Evolutionary conservation across 2,329 filamentous ascomycete species (phyloP), one percentile per base, ranked within the genome.

Genomic region (Exutisphaerella laricina): DNA sequence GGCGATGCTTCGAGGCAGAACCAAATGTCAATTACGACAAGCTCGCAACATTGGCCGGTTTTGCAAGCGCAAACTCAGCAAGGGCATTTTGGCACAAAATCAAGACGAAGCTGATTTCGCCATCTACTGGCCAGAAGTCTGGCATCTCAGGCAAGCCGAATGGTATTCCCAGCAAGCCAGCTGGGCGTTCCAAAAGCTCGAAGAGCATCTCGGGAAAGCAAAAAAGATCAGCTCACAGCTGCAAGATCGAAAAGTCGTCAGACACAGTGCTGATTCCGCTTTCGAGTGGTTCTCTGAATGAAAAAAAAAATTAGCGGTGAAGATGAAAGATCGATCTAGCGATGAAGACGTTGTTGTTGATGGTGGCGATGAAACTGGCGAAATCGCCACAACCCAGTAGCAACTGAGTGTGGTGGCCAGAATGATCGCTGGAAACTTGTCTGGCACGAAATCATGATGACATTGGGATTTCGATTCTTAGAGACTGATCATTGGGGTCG

Each of bases 1-100:
- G 45, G 36, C 30, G 29, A n/a, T 48, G 45, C 22, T 44, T 48
- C 21, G 45, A 48, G 2, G 41, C 14, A 6, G 37, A 41, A n/a
- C 41, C 45, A n/a, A 48, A 48, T 22, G 37, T 48, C 26, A 37
- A 44, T 34, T 48, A 26, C 38, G 7, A 41, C 12, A 48, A 44
- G 26, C 32, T 48, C 7, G 41, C 45, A 4, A 21, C 23, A n/a
- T 25, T 36, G 4, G 36, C 29, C 3, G 45, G 41, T 8, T 32
- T 41, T 29, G 40, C 41, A 2, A 48, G 41, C 28, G 6, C 12
- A 8, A 31, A 25, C 7, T 48, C 45, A 3, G 40, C 40, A 9
- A 18, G 25, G 8, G 43, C 39, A 13, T 34, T 35, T 7, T 48
- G 45, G 45, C 30, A 17, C 10, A 35, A 28, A 30, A 41, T 48